Percentiles rank a stretch among this genome's conserved stretches.
These are phyloP conservation scores for Amanita subjunquillea DNA, from an alignment of 768 basidiomycete species.

Conservation along the genomic window DNA sequence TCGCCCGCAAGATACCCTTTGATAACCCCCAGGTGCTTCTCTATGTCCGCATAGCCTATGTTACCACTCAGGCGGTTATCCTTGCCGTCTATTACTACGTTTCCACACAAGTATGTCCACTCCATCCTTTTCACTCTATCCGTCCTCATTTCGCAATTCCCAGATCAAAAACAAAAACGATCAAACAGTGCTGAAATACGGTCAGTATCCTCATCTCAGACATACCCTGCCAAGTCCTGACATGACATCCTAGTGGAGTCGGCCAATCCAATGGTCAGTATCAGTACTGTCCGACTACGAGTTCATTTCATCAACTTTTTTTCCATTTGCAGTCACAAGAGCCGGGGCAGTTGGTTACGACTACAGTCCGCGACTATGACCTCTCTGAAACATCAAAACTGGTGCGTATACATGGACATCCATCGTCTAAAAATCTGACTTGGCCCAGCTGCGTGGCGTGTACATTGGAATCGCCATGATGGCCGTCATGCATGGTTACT, in stretches of 20 bases:
- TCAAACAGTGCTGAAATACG: constrained; percentile 92
- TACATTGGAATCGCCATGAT: constrained; percentile 81
- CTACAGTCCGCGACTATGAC: constrained; percentile 91
- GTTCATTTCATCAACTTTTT: background rate
- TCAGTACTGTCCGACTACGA: background rate
- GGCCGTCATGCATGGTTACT: constrained; percentile 86
- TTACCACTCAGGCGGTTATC: constrained; percentile 59
- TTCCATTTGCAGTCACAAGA: constrained; percentile 39
- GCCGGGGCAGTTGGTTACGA: constrained; percentile 71
- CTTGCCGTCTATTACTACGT: constrained; percentile 75
- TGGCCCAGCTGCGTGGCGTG: constrained; percentile 46
- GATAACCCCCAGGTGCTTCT: constrained; percentile 76
- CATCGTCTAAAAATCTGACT: background rate
- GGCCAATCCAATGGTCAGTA: constrained; percentile 62
- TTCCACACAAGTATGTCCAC: constrained; percentile 52
- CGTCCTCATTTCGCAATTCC: background rate
- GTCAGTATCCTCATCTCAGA: constrained; percentile 29
- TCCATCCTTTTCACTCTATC: background rate
- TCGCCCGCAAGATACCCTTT: constrained; percentile 86
- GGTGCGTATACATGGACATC: constrained; percentile 22
- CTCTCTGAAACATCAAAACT: constrained; percentile 79
- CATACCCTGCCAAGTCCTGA: constrained; percentile 2
- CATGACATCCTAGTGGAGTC: constrained; percentile 53
- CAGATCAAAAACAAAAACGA: constrained; percentile 96
- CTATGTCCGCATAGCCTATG: constrained; percentile 81